Evolutionary conservation across 208 protist species (phyloP).

Genomic region (Acanthamoeba healyi): DNA sequence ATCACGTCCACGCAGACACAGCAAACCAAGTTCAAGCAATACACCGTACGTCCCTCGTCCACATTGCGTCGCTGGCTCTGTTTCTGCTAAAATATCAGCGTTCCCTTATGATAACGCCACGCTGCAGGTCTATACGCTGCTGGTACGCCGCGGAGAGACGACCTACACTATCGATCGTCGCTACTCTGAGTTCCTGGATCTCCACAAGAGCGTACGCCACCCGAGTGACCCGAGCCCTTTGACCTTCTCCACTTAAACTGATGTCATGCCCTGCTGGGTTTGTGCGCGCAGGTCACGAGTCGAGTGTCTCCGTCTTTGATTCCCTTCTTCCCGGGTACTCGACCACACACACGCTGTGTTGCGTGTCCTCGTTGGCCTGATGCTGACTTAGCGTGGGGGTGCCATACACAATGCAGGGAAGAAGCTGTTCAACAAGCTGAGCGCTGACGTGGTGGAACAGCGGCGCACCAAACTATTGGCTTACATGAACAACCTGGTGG

Average conservation of each 20-base stretch:
- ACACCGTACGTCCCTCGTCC: neutral
- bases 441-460: neutral
- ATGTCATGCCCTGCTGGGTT: neutral
- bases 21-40: conserved; percentile 1
- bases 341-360: neutral
- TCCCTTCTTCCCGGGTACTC: conserved; percentile 1
- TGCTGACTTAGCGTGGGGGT: neutral
- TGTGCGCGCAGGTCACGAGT: neutral
- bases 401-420: too few species aligned
- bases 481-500: conserved; percentile 33
- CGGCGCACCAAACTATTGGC: conserved; percentile 1
- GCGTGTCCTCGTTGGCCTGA: neutral
- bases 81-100: too few species aligned
- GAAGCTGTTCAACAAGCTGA: neutral
- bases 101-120: too few species aligned
- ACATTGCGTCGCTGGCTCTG: neutral
- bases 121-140: neutral
- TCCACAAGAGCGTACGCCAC: neutral
- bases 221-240: neutral
- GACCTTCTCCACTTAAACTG: neutral
- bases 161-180: neutral
- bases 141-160: neutral
- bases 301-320: neutral
- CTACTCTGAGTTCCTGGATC: neutral
- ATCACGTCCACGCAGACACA: neutral